A percentile compares a stretch with the other conserved stretches of the same genome.
Conservation (phyloP, 257 asterid genomes). For the Nicotiana undulata region DNA sequence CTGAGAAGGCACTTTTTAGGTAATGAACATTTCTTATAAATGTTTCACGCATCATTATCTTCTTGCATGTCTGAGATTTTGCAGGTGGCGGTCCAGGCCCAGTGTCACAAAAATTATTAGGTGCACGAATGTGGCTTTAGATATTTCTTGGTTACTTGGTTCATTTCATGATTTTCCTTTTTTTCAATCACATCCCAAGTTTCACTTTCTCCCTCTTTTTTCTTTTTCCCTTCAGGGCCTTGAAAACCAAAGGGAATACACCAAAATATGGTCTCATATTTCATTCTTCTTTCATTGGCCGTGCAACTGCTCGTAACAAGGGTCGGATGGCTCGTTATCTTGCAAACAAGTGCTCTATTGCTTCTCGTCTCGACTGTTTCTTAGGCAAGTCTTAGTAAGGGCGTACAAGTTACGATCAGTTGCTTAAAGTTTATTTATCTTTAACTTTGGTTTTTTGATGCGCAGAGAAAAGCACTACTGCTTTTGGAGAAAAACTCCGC, state of each 20-base stretch:
- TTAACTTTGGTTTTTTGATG: background rate
- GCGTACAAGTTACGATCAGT: background rate
- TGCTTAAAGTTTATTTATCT: background rate
- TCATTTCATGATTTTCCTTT: too few species aligned
- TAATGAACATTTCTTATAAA: conserved; percentile 5
- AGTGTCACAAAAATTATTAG: too few species aligned
- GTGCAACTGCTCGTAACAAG: conserved; percentile 85
- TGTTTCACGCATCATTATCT: background rate
- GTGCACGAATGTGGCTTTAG: too few species aligned
- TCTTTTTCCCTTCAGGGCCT: conserved; percentile 42
- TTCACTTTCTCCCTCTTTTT: too few species aligned
- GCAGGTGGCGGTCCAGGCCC: too few species aligned
- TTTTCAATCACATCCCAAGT: too few species aligned
- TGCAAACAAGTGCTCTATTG: conserved; percentile 98
- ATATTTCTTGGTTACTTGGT: background rate
- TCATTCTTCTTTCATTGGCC: conserved; percentile 97
- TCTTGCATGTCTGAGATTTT: too few species aligned
- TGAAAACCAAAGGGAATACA: conserved; percentile 88
- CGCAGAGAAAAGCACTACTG: conserved; percentile 61
- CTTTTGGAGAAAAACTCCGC: conserved; percentile 91
- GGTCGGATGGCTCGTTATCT: conserved; percentile 99
- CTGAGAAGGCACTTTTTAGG: conserved; percentile 98
- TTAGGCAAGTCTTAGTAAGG: conserved; percentile 34
- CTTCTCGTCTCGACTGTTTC: conserved; percentile 93
- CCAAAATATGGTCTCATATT: conserved; percentile 98